These are phyloP conservation scores for Blastocystis sp. DNA, from an alignment of 352 stramenopile genomes.

Conservation along the genomic window DNA sequence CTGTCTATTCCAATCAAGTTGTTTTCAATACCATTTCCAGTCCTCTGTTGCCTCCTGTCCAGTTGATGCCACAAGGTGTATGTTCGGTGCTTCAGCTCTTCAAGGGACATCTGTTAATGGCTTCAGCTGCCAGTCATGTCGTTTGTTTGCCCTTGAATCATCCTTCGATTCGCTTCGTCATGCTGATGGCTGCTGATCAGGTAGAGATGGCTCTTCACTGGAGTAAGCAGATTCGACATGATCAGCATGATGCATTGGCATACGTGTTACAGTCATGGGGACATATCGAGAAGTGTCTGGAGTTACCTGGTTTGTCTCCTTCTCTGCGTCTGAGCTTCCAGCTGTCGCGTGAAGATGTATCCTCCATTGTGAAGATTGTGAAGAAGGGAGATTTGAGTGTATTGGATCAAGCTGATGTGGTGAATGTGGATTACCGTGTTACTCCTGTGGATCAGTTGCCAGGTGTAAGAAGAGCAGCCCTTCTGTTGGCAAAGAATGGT, in stretches of 20 bases:
- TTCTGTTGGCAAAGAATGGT: conserved; percentile 46
- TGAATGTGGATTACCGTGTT: conserved; percentile 44
- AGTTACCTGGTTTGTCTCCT: conserved; percentile 33
- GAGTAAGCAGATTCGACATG: neutral
- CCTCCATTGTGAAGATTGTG: conserved; percentile 52
- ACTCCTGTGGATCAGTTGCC: conserved; percentile 53
- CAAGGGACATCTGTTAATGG: conserved; percentile 40
- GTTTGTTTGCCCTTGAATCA: conserved; percentile 28
- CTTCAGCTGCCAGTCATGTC: neutral
- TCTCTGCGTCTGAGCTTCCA: conserved; percentile 60
- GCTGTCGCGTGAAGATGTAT: conserved; percentile 24
- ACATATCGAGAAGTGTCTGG: conserved; percentile 57
- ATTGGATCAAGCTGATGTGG: conserved; percentile 38
- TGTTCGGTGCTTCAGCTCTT: neutral
- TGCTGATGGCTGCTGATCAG: conserved; percentile 41
- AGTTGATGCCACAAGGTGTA: neutral
- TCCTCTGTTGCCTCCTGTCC: conserved; percentile 17
- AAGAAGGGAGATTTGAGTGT: conserved; percentile 57
- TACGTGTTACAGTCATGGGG: conserved; percentile 53
- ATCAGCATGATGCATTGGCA: conserved; percentile 53
- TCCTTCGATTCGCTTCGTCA: conserved; percentile 48
- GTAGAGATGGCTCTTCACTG: conserved; percentile 23
- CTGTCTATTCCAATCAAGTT: conserved; percentile 30
- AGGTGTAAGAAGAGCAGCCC: conserved; percentile 13
- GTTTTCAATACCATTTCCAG: neutral